phyloP scores from a whole-genome alignment of 352 stramenopile genomes.

The Lagenidium sp. region DNA sequence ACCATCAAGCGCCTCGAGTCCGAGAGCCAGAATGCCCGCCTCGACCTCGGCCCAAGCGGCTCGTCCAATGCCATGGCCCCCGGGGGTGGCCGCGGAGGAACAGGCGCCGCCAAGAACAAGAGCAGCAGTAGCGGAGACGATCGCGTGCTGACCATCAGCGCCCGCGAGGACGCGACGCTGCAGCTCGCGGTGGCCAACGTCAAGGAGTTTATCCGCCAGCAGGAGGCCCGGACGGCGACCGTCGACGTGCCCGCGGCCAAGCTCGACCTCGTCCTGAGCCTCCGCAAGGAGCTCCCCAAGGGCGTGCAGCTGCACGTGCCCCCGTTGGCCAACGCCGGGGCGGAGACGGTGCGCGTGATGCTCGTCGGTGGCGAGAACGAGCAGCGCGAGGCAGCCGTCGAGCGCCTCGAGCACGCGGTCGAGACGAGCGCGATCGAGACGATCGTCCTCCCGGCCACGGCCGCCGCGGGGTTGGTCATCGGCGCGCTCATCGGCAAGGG shows the following conservation, averaged over 20 bases:
- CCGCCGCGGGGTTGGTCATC: constrained; percentile 33
- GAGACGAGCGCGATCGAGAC: constrained; percentile 36
- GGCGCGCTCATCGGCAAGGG: constrained; percentile 74
- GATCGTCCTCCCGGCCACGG: constrained; percentile 30
- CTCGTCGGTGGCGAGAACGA: constrained; percentile 45
- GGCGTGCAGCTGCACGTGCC: constrained; percentile 50
- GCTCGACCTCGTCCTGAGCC: constrained; percentile 41
- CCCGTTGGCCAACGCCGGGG: constrained; percentile 21
- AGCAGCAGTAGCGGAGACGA: constrained; percentile 19
- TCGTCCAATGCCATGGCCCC: neutral
- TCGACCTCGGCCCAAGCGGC: constrained; percentile 23
- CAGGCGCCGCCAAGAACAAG: constrained; percentile 4
- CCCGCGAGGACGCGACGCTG: constrained; percentile 50
- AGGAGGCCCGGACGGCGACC: constrained; percentile 37
- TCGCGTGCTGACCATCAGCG: constrained; percentile 56
- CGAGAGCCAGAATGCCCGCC: constrained; percentile 38
- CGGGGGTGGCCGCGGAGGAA: too few relatives aligned
- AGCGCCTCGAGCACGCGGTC: constrained; percentile 55
- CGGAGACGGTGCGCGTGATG: constrained; percentile 30
- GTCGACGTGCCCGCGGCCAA: constrained; percentile 32
- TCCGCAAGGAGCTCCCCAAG: constrained; percentile 31
- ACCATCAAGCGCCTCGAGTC: constrained; percentile 66
- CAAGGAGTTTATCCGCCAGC: constrained; percentile 34
- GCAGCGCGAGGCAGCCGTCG: constrained; percentile 40
- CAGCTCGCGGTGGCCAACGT: constrained; percentile 49